Conservation (phyloP, 768 basidiomycete genomes). For the Daedaleopsis sinensis region DNA sequence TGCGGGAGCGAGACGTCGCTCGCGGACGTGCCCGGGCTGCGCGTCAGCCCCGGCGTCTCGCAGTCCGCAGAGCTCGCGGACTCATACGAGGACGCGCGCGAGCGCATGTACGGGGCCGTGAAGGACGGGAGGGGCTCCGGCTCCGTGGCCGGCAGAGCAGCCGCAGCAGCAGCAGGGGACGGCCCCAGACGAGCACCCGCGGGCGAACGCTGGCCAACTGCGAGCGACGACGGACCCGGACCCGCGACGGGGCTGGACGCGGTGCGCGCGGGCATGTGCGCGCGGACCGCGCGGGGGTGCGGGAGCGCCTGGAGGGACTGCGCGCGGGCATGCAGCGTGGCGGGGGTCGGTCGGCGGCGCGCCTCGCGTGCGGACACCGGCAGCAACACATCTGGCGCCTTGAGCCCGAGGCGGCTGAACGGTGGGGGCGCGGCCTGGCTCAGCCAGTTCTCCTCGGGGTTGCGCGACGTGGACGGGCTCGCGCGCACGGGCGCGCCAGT, state of each 20-base stretch:
- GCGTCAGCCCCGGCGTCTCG: constrained; percentile 21
- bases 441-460: constrained; percentile 31
- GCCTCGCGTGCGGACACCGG: constrained; percentile 27
- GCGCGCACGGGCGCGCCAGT: constrained; percentile 5
- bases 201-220: too few species aligned
- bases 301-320: constrained; percentile 6
- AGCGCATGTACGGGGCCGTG: constrained; percentile 6
- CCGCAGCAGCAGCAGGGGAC: too few species aligned
- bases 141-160: too few species aligned
- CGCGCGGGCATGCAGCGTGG: neutral
- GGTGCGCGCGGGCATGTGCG: too few species aligned
- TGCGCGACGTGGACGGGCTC: constrained; percentile 18
- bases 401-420: constrained; percentile 31
- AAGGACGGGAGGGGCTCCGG: too few species aligned
- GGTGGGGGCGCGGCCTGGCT: constrained; percentile 23
- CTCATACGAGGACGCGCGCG: constrained; percentile 9
- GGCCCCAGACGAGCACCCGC: too few species aligned
- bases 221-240: too few species aligned
- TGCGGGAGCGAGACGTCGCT: constrained; percentile 14
- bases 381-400: constrained; percentile 30
- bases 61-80: constrained; percentile 10
- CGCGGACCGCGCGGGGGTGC: neutral
- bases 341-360: constrained; percentile 19
- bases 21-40: constrained; percentile 18
- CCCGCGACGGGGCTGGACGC: too few species aligned